phyloP scores from a whole-genome alignment of 805 yeast species.

The Ogataea ramenticola region DNA sequence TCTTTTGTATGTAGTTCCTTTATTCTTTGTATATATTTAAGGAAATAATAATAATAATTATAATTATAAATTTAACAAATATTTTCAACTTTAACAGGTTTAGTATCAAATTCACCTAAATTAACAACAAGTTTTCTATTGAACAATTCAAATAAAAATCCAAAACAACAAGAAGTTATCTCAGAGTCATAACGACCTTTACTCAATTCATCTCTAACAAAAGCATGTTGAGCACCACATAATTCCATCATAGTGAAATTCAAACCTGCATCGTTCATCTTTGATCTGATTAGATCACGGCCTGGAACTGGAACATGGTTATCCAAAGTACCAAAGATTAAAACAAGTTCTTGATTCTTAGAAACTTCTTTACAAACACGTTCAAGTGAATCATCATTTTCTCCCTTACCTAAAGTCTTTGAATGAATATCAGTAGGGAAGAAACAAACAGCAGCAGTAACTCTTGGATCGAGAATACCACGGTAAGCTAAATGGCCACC shows the following conservation, averaged over 20 bases:
- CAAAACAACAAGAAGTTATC: conserved; percentile 57
- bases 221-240: conserved; percentile 79
- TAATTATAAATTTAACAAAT: conserved; percentile 39
- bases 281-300: conserved; percentile 59
- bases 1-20: neutral
- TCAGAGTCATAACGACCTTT: conserved; percentile 84
- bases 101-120: conserved; percentile 56
- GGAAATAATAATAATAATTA: neutral
- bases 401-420: conserved; percentile 56
- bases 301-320: conserved; percentile 78
- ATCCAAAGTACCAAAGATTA: conserved; percentile 74
- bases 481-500: conserved; percentile 81
- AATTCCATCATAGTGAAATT: conserved; percentile 67
- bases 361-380: conserved; percentile 44
- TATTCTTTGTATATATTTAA: neutral
- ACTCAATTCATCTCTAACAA: conserved; percentile 69
- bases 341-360: conserved; percentile 48
- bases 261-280: conserved; percentile 50
- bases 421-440: conserved; percentile 77
- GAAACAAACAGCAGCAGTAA: conserved; percentile 64
- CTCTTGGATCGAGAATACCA: conserved; percentile 55
- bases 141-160: conserved; percentile 64
- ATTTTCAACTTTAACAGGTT: conserved; percentile 44
- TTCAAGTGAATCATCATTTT: conserved; percentile 57
- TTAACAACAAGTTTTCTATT: conserved; percentile 61